These are phyloP conservation scores for Debaryomyces coudertii DNA, from an alignment of 1,139 yeast species.

Conservation along the genomic window DNA sequence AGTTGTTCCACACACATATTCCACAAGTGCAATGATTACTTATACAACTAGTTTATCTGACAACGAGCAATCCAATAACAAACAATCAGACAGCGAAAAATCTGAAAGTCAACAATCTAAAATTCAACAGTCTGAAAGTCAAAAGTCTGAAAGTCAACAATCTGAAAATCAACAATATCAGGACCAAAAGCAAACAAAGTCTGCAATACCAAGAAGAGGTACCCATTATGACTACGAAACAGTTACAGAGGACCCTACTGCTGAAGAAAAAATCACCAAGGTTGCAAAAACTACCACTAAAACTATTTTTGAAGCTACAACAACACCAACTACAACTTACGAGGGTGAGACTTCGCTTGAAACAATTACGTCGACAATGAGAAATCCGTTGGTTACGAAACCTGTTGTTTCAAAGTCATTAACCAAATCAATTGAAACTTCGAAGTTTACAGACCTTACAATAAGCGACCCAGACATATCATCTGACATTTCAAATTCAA, in stretches of 20 bases:
- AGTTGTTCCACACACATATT: slow-evolving; percentile 19
- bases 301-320: slow-evolving; percentile 30
- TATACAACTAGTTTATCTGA: slow-evolving; percentile 11
- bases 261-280: slow-evolving; percentile 16
- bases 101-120: too few species aligned
- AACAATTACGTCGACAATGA: slow-evolving; percentile 24
- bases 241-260: slow-evolving; percentile 20
- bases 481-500: background rate
- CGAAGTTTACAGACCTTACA: slow-evolving; percentile 3
- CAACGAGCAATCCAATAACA: background rate
- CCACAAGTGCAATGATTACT: slow-evolving; percentile 17
- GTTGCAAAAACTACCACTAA: slow-evolving; percentile 31
- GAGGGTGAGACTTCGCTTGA: slow-evolving; percentile 22
- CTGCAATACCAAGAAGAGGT: slow-evolving; percentile 7
- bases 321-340: slow-evolving; percentile 25
- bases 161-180: slow-evolving; percentile 6
- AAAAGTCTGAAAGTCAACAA: slow-evolving; percentile 3
- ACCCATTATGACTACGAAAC: slow-evolving; percentile 21
- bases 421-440: slow-evolving; percentile 9
- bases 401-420: slow-evolving; percentile 19
- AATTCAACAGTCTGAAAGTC: too few species aligned
- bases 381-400: slow-evolving; percentile 33
- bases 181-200: background rate
- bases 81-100: too few species aligned
- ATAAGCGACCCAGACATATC: background rate